These are phyloP conservation scores for Botryotinia convoluta DNA, from an alignment of 2,329 filamentous ascomycete species.

Conservation along the genomic window DNA sequence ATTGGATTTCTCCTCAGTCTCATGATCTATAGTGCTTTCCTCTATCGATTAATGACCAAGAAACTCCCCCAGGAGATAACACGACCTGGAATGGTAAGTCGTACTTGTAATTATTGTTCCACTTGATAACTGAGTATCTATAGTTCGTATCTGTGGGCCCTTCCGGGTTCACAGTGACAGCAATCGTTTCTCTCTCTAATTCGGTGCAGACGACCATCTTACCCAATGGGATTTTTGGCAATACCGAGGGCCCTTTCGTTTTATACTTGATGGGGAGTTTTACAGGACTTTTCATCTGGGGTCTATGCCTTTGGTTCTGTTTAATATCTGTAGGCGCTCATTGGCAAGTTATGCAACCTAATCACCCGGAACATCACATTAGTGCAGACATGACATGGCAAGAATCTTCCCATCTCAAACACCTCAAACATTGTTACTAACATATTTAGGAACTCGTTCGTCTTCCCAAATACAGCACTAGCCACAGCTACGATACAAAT, in stretches of 20 bases:
- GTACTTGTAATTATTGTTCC: neutral
- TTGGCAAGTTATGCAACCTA: conserved; percentile 59
- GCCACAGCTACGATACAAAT: conserved; percentile 72
- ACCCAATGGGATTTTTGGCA: conserved; percentile 41
- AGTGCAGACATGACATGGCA: conserved; percentile 85
- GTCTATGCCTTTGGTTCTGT: conserved; percentile 81
- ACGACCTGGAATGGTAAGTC: conserved; percentile 65
- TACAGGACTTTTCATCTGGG: conserved; percentile 77
- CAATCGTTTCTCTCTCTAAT: conserved; percentile 45
- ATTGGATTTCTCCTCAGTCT: conserved; percentile 58
- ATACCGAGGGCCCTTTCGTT: conserved; percentile 45
- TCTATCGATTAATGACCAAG: conserved; percentile 85
- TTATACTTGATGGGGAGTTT: conserved; percentile 55
- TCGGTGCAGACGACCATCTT: conserved; percentile 40
- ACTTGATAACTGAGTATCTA: neutral
- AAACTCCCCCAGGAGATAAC: conserved; percentile 75
- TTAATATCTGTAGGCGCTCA: conserved; percentile 75
- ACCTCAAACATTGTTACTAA: conserved; percentile 46
- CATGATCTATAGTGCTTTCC: conserved; percentile 81
- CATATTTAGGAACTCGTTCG: conserved; percentile 63
- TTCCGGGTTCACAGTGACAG: conserved; percentile 57
- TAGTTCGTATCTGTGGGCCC: conserved; percentile 80
- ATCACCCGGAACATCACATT: conserved; percentile 50
- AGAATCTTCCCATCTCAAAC: conserved; percentile 13
- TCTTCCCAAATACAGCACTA: conserved; percentile 47